phyloP scores from a whole-genome alignment of 352 stramenopile species.

The Pelagophyceae sp. region DNA sequence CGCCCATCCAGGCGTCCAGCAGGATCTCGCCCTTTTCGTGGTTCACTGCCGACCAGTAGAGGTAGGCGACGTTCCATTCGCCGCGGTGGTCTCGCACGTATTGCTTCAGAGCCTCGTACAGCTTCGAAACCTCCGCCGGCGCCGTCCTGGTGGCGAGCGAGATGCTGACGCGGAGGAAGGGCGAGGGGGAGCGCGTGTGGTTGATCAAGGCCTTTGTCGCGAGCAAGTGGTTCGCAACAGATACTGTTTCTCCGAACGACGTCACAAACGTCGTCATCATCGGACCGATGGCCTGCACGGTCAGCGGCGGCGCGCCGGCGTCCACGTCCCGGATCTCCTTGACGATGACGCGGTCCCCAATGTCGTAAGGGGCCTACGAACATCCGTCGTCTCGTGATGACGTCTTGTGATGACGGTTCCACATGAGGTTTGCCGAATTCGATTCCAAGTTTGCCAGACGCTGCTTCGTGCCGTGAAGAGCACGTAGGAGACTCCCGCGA shows the following conservation, averaged over 20 bases:
- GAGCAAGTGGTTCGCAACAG: neutral
- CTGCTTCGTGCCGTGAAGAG: neutral
- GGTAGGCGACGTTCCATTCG: neutral
- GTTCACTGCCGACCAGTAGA: neutral
- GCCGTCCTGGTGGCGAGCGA: neutral
- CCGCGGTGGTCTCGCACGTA: neutral
- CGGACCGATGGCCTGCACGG: neutral
- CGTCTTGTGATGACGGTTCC: too few species aligned
- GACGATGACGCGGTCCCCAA: neutral
- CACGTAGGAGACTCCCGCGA: neutral
- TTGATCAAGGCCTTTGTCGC: neutral
- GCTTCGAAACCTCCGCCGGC: neutral
- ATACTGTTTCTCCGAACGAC: neutral
- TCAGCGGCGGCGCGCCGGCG: neutral
- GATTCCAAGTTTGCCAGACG: too few species aligned
- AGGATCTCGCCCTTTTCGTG: neutral
- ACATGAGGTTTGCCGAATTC: too few species aligned
- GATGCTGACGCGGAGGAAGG: neutral
- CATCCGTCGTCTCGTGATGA: too few species aligned
- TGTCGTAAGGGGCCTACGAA: neutral
- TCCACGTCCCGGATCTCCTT: neutral
- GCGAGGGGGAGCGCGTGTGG: neutral
- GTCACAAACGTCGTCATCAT: neutral
- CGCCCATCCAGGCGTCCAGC: neutral
- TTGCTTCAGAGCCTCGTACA: neutral